Percentiles rank a stretch among this genome's conserved stretches.
Conservation (phyloP, 23 red algal genomes). For the Pyropia haitanensis region DNA sequence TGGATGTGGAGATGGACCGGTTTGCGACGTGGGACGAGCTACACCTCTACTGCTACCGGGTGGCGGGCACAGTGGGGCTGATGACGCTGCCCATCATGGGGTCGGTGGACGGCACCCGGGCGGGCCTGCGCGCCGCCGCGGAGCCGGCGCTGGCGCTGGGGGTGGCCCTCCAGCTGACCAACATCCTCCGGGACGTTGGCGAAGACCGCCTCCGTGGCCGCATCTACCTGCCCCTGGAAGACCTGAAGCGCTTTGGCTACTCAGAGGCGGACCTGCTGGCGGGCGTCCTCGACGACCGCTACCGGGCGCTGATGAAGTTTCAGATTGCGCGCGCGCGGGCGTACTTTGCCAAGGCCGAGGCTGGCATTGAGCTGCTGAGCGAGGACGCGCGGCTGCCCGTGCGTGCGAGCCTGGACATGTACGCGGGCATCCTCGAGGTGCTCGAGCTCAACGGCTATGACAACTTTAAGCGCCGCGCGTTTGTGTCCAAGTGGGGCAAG, state of each 20-base stretch:
- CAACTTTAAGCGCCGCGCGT: conserved; percentile 82
- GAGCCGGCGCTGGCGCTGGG: conserved; percentile 75
- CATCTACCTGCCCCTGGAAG: conserved; percentile 90
- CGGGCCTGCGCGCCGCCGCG: conserved; percentile 49
- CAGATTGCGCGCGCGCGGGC: conserved; percentile 72
- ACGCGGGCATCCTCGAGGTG: conserved; percentile 71
- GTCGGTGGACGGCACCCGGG: conserved; percentile 19
- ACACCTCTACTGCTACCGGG: conserved; percentile 95
- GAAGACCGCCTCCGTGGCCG: conserved; percentile 88
- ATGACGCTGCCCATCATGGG: conserved; percentile 97
- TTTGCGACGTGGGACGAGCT: conserved; percentile 92
- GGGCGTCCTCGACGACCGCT: conserved; percentile 72
- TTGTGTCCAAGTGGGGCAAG: conserved; percentile 67
- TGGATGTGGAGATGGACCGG: conserved; percentile 79
- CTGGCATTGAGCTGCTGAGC: conserved; percentile 56
- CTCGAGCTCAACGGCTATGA: conserved; percentile 94
- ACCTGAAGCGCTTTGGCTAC: conserved; percentile 79
- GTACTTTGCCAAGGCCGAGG: conserved; percentile 72
- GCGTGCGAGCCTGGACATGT: conserved; percentile 93
- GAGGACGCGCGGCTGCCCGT: conserved; percentile 75
- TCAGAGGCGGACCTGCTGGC: conserved; percentile 67
- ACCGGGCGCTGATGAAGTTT: conserved; percentile 85
- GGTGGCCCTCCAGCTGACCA: conserved; percentile 86
- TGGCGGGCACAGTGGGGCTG: conserved; percentile 94
- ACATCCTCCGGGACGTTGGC: conserved; percentile 93